Conservation (phyloP, 1,284 basidiomycete species). For the Rhizoctonia solani region DNA sequence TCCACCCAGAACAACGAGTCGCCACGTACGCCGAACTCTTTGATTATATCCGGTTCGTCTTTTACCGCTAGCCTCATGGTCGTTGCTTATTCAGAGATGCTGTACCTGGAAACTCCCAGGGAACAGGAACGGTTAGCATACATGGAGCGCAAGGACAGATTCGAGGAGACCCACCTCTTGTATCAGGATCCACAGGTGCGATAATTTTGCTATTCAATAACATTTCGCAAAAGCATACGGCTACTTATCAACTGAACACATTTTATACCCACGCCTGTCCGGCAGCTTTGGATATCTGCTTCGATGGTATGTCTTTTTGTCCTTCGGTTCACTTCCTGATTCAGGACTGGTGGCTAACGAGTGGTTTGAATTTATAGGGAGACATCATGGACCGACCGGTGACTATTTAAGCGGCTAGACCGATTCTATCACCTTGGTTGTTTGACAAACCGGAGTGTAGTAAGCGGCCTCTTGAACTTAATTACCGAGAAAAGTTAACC, state of each 20-base stretch:
- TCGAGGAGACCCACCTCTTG: not conserved
- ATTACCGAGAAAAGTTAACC: no score
- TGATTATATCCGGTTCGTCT: conserved; percentile 26
- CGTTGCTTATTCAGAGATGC: not conserved
- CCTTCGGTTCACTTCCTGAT: not conserved
- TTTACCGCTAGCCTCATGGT: no score
- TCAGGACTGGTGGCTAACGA: not conserved
- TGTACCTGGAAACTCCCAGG: not conserved
- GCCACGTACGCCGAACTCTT: conserved; percentile 30
- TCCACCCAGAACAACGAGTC: conserved; percentile 18
- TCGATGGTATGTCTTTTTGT: conserved; percentile 14
- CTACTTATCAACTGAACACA: not conserved
- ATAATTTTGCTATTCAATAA: not conserved
- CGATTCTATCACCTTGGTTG: not conserved
- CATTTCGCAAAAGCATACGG: not conserved
- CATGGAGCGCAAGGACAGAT: not conserved
- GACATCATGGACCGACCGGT: conserved; percentile 33
- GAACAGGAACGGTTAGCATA: conserved; percentile 23
- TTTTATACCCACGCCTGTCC: not conserved
- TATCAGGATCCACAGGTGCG: conserved; percentile 32
- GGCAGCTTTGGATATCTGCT: conserved; percentile 30
- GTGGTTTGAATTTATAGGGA: not conserved
- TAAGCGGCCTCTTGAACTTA: no score
- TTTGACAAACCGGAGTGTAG: no score
- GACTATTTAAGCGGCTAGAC: not conserved